Evolutionary conservation across 2,329 filamentous ascomycete genomes (phyloP).

Genomic region (Penicillium nordicum): DNA sequence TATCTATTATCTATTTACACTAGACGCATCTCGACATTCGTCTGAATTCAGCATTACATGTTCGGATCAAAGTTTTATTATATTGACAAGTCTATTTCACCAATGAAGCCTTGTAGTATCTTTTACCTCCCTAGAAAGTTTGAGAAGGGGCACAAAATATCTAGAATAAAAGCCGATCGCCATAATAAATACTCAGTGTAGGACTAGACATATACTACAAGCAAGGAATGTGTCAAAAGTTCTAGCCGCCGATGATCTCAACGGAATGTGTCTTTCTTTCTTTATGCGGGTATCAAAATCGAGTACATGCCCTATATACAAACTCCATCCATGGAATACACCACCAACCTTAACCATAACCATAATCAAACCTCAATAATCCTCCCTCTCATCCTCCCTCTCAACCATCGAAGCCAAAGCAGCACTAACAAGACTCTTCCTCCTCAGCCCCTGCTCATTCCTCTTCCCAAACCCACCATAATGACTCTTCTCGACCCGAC

Average conservation of each 20-base stretch:
- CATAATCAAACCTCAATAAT: not conserved
- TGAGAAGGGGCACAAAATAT: no score
- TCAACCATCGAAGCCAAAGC: conserved; percentile 38
- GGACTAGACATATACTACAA: not conserved
- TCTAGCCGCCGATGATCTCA: not conserved
- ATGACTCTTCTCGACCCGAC: conserved; percentile 37
- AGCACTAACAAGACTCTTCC: conserved; percentile 40
- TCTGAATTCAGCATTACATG: no score
- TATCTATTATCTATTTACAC: not conserved
- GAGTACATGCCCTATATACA: not conserved
- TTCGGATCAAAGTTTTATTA: no score
- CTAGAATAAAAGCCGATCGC: no score
- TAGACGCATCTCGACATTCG: no score
- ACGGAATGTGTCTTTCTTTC: not conserved
- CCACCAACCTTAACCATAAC: not conserved
- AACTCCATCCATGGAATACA: not conserved
- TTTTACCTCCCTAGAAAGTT: no score
- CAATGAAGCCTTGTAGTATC: no score
- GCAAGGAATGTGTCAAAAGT: not conserved
- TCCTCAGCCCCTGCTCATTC: conserved; percentile 35
- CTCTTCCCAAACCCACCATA: conserved; percentile 27
- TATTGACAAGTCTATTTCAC: no score
- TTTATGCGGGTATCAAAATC: not conserved
- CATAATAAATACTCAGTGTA: no score
- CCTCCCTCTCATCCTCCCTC: conserved; percentile 21